phyloP scores from a whole-genome alignment of 2,329 filamentous ascomycete species.

The Chaetomium sp. region DNA sequence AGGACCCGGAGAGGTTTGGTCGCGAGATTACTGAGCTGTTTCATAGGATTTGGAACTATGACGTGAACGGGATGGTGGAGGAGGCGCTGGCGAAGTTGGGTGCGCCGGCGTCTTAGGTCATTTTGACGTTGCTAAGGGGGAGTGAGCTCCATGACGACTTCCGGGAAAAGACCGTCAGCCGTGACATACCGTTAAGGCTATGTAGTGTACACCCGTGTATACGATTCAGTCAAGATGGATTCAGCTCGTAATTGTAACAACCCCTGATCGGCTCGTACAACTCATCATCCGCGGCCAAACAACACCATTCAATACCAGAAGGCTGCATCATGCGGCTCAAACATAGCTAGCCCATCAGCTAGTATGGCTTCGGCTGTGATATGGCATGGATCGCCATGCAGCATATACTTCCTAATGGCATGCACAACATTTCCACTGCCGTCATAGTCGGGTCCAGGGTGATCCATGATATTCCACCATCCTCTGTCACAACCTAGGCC shows the following conservation, averaged over 20 bases:
- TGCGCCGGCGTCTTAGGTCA: neutral
- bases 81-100: constrained; percentile 24
- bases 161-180: no score
- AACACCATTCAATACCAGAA: neutral
- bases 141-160: neutral
- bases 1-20: constrained; percentile 43
- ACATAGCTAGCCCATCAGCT: neutral
- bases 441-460: neutral
- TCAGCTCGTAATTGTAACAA: neutral
- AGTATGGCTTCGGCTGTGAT: neutral
- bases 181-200: no score
- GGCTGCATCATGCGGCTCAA: neutral
- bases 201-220: no score
- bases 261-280: no score
- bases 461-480: neutral
- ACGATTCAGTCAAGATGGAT: no score
- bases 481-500: neutral
- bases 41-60: constrained; percentile 44
- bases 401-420: neutral
- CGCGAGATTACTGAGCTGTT: constrained; percentile 43
- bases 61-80: constrained; percentile 41
- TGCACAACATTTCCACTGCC: neutral
- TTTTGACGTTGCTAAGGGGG: neutral
- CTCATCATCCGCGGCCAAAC: neutral
- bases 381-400: neutral